A percentile compares a stretch with the other conserved stretches of the same genome.
These are phyloP conservation scores for Leccinellum luteum DNA, from an alignment of 768 basidiomycete genomes.

Conservation along the genomic window DNA sequence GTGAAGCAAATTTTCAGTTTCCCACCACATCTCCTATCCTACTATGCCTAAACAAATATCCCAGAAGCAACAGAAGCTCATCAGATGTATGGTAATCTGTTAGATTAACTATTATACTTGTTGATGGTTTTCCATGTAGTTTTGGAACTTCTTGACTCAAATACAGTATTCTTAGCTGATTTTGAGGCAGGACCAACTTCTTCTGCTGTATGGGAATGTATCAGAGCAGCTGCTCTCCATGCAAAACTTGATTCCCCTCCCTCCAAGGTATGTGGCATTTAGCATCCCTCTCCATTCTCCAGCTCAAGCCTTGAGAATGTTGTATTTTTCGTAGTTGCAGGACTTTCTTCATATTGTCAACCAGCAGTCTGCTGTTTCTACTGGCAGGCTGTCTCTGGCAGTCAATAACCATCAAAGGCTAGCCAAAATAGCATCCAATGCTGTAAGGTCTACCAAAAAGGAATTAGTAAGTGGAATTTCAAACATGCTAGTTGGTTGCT, in stretches of 20 bases:
- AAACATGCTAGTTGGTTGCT: not conserved
- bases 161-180: not conserved
- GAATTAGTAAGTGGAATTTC: not conserved
- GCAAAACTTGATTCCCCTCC: not conserved
- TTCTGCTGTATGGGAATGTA: not conserved
- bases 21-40: too few species aligned
- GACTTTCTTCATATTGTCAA: not conserved
- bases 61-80: too few species aligned
- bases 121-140: not conserved
- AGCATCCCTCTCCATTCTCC: too few species aligned
- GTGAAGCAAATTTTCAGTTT: too few species aligned
- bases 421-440: not conserved
- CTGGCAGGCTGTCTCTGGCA: not conserved
- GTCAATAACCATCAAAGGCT: not conserved
- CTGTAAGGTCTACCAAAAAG: not conserved
- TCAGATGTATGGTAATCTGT: too few species aligned
- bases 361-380: not conserved
- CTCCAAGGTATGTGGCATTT: not conserved
- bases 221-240: not conserved
- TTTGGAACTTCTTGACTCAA: not conserved
- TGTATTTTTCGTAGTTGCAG: not conserved
- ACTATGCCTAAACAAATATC: too few species aligned
- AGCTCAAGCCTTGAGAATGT: too few species aligned
- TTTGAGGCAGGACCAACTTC: not conserved
- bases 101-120: not conserved